These are phyloP conservation scores for Antrodiella citrinella DNA, from an alignment of 768 basidiomycete species.

Conservation along the genomic window DNA sequence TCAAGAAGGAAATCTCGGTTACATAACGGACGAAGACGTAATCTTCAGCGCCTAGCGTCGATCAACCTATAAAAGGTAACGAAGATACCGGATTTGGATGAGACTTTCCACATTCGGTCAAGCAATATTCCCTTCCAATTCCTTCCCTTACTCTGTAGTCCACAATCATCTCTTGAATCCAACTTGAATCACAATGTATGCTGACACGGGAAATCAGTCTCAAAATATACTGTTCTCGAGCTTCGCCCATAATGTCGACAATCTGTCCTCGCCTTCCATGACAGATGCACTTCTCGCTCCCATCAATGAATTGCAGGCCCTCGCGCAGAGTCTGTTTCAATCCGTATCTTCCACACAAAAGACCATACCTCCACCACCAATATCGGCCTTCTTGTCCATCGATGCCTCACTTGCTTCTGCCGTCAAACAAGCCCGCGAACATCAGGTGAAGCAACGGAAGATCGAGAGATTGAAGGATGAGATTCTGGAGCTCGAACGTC, in stretches of 20 bases:
- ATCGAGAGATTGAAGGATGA: constrained; percentile 70
- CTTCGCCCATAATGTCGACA: neutral
- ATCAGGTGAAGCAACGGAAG: constrained; percentile 68
- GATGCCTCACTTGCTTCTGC: constrained; percentile 62
- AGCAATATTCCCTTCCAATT: too few species aligned
- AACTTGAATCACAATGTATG: too few species aligned
- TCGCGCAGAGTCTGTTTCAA: constrained; percentile 63
- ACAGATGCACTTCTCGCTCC: constrained; percentile 55
- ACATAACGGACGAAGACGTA: too few species aligned
- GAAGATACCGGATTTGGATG: too few species aligned
- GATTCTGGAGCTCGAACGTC: constrained; percentile 55
- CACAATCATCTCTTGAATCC: too few species aligned
- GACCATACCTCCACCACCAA: constrained; percentile 51
- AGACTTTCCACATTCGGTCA: too few species aligned
- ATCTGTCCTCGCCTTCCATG: constrained; percentile 34
- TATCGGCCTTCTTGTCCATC: constrained; percentile 48
- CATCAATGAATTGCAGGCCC: constrained; percentile 48
- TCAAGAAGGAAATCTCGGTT: neutral
- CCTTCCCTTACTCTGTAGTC: too few species aligned
- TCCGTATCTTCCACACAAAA: constrained; percentile 63
- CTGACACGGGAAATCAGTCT: too few species aligned
- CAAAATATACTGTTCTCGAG: too few species aligned
- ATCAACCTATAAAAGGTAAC: too few species aligned
- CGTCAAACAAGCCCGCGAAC: constrained; percentile 54
- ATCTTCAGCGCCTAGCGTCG: too few species aligned